phyloP scores from a whole-genome alignment of 2,329 filamentous ascomycete genomes.

The Coniochaeta sp. region DNA sequence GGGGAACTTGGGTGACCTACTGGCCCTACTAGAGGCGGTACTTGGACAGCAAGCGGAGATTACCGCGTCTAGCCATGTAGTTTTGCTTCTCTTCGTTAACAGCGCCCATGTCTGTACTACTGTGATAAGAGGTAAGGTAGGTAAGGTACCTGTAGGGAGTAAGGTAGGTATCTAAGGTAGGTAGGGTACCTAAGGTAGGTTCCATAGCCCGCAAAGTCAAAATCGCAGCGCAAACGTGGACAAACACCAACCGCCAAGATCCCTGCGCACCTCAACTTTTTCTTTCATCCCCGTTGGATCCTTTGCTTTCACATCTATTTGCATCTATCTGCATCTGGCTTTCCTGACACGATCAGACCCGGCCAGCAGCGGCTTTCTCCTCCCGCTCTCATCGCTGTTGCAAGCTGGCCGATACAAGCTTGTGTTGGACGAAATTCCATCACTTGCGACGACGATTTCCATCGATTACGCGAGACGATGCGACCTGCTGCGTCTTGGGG shows the following conservation, averaged over 20 bases:
- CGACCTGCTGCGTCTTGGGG: neutral
- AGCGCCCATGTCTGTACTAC: neutral
- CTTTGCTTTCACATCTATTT: no score
- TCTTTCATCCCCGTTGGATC: neutral
- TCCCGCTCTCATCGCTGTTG: neutral
- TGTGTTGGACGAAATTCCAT: neutral
- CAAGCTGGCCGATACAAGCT: neutral
- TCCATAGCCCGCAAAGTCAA: no score
- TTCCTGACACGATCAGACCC: neutral
- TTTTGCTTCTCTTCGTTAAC: neutral
- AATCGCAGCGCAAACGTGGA: neutral
- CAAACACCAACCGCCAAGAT: constrained; percentile 1
- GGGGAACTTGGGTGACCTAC: neutral
- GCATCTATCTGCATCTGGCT: no score
- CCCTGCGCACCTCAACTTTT: neutral
- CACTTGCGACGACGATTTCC: neutral
- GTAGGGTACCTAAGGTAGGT: no score
- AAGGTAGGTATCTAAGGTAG: neutral
- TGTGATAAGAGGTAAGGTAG: no score
- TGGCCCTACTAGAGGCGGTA: neutral
- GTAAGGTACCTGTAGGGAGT: no score
- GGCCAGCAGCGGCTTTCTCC: neutral
- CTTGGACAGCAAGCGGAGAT: neutral
- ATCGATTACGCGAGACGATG: neutral
- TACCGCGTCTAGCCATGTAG: neutral